Base-by-base conservation (phyloP, 139 green algal species). In the Coccomyxa sp. region DNA sequence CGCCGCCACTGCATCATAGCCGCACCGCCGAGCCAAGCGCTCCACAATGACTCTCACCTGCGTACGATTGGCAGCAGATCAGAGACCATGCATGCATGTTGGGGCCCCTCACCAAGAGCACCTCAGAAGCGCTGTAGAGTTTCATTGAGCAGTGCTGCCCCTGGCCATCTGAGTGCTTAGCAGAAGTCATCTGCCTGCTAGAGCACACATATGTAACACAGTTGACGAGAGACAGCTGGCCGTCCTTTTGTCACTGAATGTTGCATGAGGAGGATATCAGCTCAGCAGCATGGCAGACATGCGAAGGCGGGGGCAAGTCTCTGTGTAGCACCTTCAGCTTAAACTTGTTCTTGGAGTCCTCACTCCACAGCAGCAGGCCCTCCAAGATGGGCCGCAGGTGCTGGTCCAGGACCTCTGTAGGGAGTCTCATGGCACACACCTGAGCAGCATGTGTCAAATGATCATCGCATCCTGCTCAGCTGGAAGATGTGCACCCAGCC, bases 311-410 rank as follows among this genome's bases (percentile, higher is more conserved):
- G 18, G 70, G 14, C n/a, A n/a, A n/a, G n/a, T n/a, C n/a, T n/a
- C n/a, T n/a, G n/a, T n/a, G n/a, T 22, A 31, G 8, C 78, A 97
- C 93, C 91, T 98, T 98, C 37, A 97, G 82, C 71, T 90, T 91
- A 88, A 98, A 98, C 79, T 96, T 94, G 90, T 99, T 99, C 79
- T 98, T 98, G 55, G 82, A 89, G 90, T 99, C 96, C 41, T 94
- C 88, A 0, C 81, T 84, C 95, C 94, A 98, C 58, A 98, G 64
- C 39, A 99, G 87, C 75, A 97, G 75, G 31, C 93, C 95, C 77
- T 98, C 92, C 58, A 98, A 76, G 33, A 99, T 92, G 18, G 83
- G 35, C 1, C 80, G 79, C 81, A 98, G 82, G 55, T 95, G 89
- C 16, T 58, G 36, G 33, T 75, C 39, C 76, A 99, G 84, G 39